These are phyloP conservation scores for Scortechinia acanthostroma DNA, from an alignment of 2,329 filamentous ascomycete genomes.

Conservation along the genomic window DNA sequence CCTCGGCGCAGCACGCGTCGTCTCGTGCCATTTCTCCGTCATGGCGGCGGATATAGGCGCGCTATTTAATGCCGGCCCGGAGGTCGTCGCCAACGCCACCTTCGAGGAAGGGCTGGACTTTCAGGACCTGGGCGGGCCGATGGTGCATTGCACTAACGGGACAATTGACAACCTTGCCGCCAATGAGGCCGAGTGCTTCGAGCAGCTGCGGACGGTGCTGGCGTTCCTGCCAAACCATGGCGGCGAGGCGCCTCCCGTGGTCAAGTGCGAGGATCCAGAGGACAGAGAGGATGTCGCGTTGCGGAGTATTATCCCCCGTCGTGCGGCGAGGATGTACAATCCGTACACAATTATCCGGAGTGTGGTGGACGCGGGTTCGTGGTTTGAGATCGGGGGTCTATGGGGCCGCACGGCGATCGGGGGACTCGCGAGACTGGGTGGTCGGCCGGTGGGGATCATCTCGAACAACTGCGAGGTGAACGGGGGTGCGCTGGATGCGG, in stretches of 20 bases:
- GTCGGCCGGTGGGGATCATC: conserved; percentile 48
- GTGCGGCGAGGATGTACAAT: conserved; percentile 52
- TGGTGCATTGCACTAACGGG: conserved; percentile 56
- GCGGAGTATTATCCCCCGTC: conserved; percentile 46
- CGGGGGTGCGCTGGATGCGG: conserved; percentile 51
- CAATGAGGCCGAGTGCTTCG: conserved; percentile 53
- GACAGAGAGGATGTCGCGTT: conserved; percentile 37
- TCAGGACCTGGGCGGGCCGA: conserved; percentile 49
- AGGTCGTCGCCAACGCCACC: conserved; percentile 53
- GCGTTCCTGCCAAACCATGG: conserved; percentile 50
- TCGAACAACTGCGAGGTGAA: conserved; percentile 54
- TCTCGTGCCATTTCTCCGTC: conserved; percentile 56
- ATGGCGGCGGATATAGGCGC: conserved; percentile 57
- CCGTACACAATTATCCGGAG: conserved; percentile 45
- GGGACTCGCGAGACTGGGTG: conserved; percentile 48
- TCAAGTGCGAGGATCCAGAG: conserved; percentile 35
- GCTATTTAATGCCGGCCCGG: conserved; percentile 57
- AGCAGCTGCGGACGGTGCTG: conserved; percentile 48
- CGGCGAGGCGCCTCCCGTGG: conserved; percentile 39
- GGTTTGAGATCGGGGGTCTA: conserved; percentile 57
- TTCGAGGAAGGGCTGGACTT: conserved; percentile 56
- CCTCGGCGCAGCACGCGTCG: conserved; percentile 51
- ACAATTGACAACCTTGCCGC: conserved; percentile 59
- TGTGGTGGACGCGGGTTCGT: conserved; percentile 44
- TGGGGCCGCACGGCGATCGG: conserved; percentile 57